phyloP scores from a whole-genome alignment of 164 flowering plant species.

The Stephania cephalantha region DNA sequence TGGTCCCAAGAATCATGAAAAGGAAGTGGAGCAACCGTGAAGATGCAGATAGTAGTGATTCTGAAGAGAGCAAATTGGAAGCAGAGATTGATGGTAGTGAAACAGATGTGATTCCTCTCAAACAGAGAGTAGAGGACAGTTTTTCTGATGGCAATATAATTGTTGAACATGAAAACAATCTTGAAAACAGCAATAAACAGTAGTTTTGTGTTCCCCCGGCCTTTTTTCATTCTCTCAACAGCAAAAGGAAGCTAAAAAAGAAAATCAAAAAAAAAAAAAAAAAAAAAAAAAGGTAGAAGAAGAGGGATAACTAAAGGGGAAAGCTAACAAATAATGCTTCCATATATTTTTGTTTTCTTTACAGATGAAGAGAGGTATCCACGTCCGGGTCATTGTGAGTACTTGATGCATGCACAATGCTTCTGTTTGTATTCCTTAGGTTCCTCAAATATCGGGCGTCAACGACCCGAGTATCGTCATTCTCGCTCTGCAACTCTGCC shows the following conservation, averaged over 20 bases:
- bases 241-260: constrained; percentile 14
- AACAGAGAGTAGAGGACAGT: constrained; percentile 28
- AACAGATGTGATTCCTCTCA: constrained; percentile 17
- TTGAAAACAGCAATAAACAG: constrained; percentile 23
- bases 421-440: constrained; percentile 21
- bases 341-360: constrained; percentile 14
- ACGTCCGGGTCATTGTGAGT: constrained; percentile 35
- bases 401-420: constrained; percentile 17
- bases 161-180: constrained; percentile 30
- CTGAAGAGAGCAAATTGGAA: constrained; percentile 19
- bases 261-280: neutral
- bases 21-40: constrained; percentile 45
- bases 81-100: constrained; percentile 17
- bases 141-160: constrained; percentile 28
- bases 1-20: constrained; percentile 69
- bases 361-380: constrained; percentile 69
- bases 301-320: neutral
- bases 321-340: constrained; percentile 19
- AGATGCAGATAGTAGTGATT: constrained; percentile 15
- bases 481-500: constrained; percentile 12
- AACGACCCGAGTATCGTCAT: constrained; percentile 5
- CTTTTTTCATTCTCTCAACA: constrained; percentile 19
- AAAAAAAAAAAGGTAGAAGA: neutral
- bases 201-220: constrained; percentile 22
- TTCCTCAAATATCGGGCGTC: constrained; percentile 19